phyloP scores from a whole-genome alignment of 345 rosid species.

The Iberis pinnata region DNA sequence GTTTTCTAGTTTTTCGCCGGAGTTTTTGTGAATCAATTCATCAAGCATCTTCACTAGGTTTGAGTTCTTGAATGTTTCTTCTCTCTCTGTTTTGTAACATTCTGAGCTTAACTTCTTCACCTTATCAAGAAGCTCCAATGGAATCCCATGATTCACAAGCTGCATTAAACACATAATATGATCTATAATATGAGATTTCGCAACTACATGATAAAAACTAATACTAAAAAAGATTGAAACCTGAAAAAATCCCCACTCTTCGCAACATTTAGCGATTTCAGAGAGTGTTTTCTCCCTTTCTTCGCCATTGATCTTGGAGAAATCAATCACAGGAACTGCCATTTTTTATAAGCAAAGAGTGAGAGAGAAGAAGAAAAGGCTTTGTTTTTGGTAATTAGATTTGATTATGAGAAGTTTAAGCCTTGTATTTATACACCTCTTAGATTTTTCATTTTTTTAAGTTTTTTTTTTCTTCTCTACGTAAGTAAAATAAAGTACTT shows the following conservation, averaged over 20 bases:
- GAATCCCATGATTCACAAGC: slow-evolving; percentile 81
- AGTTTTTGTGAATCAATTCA: slow-evolving; percentile 37
- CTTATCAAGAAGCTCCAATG: slow-evolving; percentile 58
- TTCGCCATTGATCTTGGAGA: slow-evolving; percentile 65
- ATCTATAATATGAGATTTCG: background rate
- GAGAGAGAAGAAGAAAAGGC: background rate
- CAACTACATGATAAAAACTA: background rate
- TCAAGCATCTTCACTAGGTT: slow-evolving; percentile 39
- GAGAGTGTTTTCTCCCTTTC: slow-evolving; percentile 57
- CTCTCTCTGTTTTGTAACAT: slow-evolving; percentile 60
- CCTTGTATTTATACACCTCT: slow-evolving; percentile 16
- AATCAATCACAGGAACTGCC: slow-evolving; percentile 94
- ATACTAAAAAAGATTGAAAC: too few species aligned
- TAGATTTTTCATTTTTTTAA: background rate
- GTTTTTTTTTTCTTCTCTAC: background rate
- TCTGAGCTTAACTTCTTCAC: slow-evolving; percentile 64
- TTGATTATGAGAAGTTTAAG: slow-evolving; percentile 12
- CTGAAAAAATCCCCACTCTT: slow-evolving; percentile 97
- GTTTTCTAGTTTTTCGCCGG: slow-evolving; percentile 44
- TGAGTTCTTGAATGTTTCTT: slow-evolving; percentile 55
- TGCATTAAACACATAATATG: slow-evolving; percentile 15
- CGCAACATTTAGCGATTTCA: slow-evolving; percentile 63
- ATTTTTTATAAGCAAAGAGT: slow-evolving; percentile 29
- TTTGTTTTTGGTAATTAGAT: slow-evolving; percentile 18
- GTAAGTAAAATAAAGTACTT: slow-evolving; percentile 1